phyloP scores from a whole-genome alignment of 495 filamentous ascomycete genomes.

The Penicillium diatomitis region DNA sequence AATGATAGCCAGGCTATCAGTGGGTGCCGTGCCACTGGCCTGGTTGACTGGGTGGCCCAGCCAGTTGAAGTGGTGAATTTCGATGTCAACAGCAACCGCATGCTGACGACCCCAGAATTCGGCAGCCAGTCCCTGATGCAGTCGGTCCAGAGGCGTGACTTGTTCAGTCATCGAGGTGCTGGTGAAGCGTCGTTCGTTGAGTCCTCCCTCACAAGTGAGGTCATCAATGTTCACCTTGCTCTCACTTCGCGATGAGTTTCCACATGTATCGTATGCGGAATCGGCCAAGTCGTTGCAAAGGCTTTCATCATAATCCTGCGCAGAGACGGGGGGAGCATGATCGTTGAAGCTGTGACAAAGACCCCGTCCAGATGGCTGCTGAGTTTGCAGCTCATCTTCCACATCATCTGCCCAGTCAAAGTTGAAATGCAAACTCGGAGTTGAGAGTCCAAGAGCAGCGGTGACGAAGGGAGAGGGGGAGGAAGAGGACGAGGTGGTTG shows the following conservation, averaged over 20 bases:
- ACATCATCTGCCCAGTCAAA: slow-evolving; percentile 3
- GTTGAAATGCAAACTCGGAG: slow-evolving; percentile 28
- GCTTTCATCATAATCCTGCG: too few species aligned
- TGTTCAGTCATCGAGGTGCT: background rate
- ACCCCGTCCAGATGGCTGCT: background rate
- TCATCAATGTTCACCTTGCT: background rate
- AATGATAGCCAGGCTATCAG: slow-evolving; percentile 24
- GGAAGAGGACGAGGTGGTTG: too few species aligned
- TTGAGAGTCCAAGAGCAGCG: background rate
- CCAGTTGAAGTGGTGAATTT: slow-evolving; percentile 32
- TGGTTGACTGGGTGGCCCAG: slow-evolving; percentile 7
- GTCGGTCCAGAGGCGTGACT: background rate
- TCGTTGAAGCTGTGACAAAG: background rate
- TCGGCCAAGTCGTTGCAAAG: too few species aligned
- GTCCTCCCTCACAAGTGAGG: background rate
- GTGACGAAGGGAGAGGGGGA: too few species aligned
- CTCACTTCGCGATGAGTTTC: background rate
- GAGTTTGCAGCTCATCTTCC: background rate
- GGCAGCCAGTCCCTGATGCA: background rate
- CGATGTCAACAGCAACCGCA: background rate
- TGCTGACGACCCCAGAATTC: background rate
- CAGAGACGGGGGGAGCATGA: too few species aligned
- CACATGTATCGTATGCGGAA: background rate
- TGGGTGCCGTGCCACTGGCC: slow-evolving; percentile 18
- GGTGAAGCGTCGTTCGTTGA: background rate